These are phyloP conservation scores for Fusarium newnesense DNA, from an alignment of 2,329 filamentous ascomycete species.

Conservation along the genomic window DNA sequence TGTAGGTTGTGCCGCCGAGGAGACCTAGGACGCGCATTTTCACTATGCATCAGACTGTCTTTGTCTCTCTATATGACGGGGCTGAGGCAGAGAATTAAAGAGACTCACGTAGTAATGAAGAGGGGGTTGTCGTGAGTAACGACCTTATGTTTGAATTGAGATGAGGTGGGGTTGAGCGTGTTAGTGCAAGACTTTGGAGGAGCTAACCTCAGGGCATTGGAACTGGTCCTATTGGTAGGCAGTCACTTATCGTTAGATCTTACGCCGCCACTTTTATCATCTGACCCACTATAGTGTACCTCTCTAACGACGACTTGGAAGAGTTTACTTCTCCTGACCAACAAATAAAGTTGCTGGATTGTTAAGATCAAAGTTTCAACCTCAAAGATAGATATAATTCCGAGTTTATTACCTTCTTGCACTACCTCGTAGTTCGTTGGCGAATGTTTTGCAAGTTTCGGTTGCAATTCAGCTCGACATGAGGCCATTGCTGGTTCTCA, in stretches of 20 bases:
- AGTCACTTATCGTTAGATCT: too few species aligned
- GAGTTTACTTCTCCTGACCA: too few species aligned
- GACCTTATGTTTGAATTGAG: background rate
- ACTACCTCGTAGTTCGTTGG: too few species aligned
- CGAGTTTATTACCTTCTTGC: too few species aligned
- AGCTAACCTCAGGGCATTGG: rapidly evolving
- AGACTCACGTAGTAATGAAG: background rate
- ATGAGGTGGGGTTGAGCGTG: background rate
- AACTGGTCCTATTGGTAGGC: background rate
- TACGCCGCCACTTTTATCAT: too few species aligned
- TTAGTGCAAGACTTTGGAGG: background rate
- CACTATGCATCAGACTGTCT: rapidly evolving
- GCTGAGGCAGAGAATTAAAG: background rate
- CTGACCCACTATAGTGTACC: rapidly evolving
- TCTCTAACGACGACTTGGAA: background rate
- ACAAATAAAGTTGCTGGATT: too few species aligned
- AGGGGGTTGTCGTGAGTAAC: background rate
- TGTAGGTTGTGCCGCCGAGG: conserved; percentile 10
- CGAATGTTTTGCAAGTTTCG: too few species aligned
- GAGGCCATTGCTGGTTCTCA: too few species aligned
- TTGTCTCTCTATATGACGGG: too few species aligned
- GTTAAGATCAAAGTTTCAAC: too few species aligned
- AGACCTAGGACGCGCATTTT: conserved; percentile 10
- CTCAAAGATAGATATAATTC: too few species aligned
- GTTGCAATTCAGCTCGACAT: too few species aligned